phyloP scores from a whole-genome alignment of 2,329 filamentous ascomycete genomes.

The Scedosporium aurantiacum region DNA sequence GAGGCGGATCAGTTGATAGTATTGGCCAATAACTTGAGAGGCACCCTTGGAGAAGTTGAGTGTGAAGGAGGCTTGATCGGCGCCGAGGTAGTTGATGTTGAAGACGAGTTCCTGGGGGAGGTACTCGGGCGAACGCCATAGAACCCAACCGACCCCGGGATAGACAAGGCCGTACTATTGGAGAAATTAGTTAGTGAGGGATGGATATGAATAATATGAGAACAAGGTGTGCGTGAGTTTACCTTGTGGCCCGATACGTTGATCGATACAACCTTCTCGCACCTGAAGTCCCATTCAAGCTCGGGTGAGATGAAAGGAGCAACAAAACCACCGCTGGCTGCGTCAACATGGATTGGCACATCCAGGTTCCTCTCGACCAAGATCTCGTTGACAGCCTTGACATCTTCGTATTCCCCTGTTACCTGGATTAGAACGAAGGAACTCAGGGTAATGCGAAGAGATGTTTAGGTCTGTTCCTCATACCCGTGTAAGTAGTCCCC shows the following conservation, averaged over 20 bases:
- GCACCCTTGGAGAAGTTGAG: constrained; percentile 96
- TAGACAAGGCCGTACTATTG: constrained; percentile 55
- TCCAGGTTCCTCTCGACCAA: constrained; percentile 65
- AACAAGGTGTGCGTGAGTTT: constrained; percentile 25
- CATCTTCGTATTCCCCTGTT: constrained; percentile 69
- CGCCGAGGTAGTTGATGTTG: constrained; percentile 98
- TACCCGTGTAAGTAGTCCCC: constrained; percentile 84
- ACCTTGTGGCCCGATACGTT: constrained; percentile 88
- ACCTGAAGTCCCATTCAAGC: constrained; percentile 83
- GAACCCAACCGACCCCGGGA: constrained; percentile 86
- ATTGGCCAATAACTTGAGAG: constrained; percentile 89
- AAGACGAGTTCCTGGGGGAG: constrained; percentile 89
- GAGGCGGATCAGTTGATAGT: constrained; percentile 92
- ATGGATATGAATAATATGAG: neutral
- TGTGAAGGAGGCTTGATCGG: constrained; percentile 90
- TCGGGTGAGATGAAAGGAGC: constrained; percentile 80
- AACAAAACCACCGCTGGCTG: constrained; percentile 85
- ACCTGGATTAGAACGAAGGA: neutral
- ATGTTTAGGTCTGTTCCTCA: neutral
- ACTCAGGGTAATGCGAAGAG: neutral
- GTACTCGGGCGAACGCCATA: constrained; percentile 76
- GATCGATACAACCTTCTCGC: constrained; percentile 82
- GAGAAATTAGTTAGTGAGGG: neutral
- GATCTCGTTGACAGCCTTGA: constrained; percentile 83
- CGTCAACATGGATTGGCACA: constrained; percentile 85